These are phyloP conservation scores for Bruguiera hainesii DNA, from an alignment of 441 rosid species.

Conservation along the genomic window DNA sequence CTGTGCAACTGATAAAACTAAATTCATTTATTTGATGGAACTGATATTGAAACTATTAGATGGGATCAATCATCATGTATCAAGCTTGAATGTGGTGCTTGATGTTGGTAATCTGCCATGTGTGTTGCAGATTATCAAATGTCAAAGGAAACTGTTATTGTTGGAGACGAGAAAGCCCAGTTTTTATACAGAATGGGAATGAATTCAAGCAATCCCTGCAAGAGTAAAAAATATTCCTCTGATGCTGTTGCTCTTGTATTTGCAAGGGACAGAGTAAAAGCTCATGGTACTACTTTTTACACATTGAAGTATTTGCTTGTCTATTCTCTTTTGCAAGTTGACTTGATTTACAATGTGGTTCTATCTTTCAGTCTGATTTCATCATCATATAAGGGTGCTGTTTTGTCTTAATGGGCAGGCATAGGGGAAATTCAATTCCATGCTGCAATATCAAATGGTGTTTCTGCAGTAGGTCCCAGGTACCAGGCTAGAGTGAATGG, in stretches of 20 bases:
- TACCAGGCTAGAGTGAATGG: constrained; percentile 41
- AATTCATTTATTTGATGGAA: background rate
- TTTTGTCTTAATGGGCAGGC: constrained; percentile 40
- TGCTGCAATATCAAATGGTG: constrained; percentile 56
- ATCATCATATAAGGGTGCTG: background rate
- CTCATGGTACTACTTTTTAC: constrained; percentile 41
- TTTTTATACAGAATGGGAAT: constrained; percentile 39
- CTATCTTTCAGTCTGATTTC: background rate
- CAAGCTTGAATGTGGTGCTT: constrained; percentile 11
- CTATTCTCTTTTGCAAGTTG: constrained; percentile 3
- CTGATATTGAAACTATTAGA: background rate
- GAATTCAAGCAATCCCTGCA: constrained; percentile 25
- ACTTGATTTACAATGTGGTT: background rate
- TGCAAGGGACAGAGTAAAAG: constrained; percentile 61
- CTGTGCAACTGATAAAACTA: background rate
- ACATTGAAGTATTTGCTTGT: constrained; percentile 7
- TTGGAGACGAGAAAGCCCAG: constrained; percentile 55
- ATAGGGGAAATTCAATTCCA: constrained; percentile 62
- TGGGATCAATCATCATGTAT: background rate
- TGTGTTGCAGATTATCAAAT: constrained; percentile 56
- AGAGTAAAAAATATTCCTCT: constrained; percentile 6
- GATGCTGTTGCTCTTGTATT: constrained; percentile 57
- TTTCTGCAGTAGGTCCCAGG: constrained; percentile 54
- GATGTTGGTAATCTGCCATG: constrained; percentile 3
- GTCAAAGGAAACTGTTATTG: constrained; percentile 64